Percentiles rank a stretch among this genome's conserved stretches.
phyloP scores from a whole-genome alignment of 805 yeast species.

The Monosporozyma aerobia region DNA sequence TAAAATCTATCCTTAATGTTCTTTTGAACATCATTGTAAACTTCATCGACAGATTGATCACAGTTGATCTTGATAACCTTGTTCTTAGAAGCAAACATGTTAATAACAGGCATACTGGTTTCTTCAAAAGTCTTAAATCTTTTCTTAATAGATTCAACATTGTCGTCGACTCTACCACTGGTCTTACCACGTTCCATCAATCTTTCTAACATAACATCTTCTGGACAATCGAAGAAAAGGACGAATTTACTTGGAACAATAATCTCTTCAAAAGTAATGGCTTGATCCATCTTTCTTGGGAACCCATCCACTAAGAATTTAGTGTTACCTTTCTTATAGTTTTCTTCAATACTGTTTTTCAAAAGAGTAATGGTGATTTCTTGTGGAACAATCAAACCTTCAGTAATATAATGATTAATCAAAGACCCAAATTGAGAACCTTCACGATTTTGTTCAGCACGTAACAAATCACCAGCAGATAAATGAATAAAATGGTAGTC shows the following conservation, averaged over 20 bases:
- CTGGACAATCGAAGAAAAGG: constrained; percentile 75
- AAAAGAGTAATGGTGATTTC: constrained; percentile 76
- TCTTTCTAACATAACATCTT: constrained; percentile 72
- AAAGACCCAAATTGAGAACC: constrained; percentile 81
- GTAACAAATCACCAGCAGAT: constrained; percentile 91
- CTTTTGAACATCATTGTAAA: constrained; percentile 56
- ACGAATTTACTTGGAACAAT: constrained; percentile 64
- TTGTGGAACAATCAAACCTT: constrained; percentile 91
- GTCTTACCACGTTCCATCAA: constrained; percentile 88
- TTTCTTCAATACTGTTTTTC: constrained; percentile 63
- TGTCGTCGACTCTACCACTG: constrained; percentile 89
- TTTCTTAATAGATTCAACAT: constrained; percentile 80
- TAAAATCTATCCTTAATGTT: constrained; percentile 43
- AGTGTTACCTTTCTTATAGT: constrained; percentile 32
- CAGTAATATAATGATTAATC: constrained; percentile 74
- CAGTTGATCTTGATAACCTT: constrained; percentile 75
- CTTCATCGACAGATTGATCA: constrained; percentile 71
- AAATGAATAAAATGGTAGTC: constrained; percentile 79
- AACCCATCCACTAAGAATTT: constrained; percentile 88
- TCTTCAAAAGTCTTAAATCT: constrained; percentile 80
- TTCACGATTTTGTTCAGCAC: constrained; percentile 81
- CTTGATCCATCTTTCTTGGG: constrained; percentile 98
- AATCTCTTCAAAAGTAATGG: constrained; percentile 77
- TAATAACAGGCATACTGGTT: constrained; percentile 90
- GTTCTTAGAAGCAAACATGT: constrained; percentile 61